phyloP scores from a whole-genome alignment of 2,329 filamentous ascomycete genomes.

The Epichloe scottii region DNA sequence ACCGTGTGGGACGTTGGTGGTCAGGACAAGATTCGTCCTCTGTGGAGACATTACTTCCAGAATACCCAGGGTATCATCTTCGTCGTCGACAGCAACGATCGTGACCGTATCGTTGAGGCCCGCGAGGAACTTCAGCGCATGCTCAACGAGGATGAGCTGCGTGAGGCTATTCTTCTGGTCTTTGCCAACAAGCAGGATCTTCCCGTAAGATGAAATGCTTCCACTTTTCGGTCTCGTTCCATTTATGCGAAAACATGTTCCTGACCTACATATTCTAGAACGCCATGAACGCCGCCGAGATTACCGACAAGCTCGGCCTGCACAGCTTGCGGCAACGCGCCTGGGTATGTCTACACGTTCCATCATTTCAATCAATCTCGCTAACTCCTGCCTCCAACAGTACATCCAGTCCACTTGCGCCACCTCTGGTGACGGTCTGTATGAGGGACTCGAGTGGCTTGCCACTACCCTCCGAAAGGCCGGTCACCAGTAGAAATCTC shows the following conservation, averaged over 20 bases:
- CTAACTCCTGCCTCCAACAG: conserved; percentile 30
- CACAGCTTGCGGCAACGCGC: conserved; percentile 97
- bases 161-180: conserved; percentile 89
- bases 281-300: conserved; percentile 99
- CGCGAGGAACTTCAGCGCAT: conserved; percentile 94
- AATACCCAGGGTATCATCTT: conserved; percentile 99
- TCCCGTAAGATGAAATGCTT: conserved; percentile 50
- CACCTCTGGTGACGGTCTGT: conserved; percentile 97
- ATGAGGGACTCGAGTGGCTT: conserved; percentile 95
- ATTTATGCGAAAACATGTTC: neutral
- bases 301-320: conserved; percentile 99
- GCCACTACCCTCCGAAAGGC: conserved; percentile 72
- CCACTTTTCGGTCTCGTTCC: neutral
- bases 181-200: conserved; percentile 99
- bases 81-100: conserved; percentile 98
- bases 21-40: conserved; percentile 98
- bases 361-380: neutral
- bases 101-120: conserved; percentile 94
- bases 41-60: conserved; percentile 99
- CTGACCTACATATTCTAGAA: conserved; percentile 45
- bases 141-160: conserved; percentile 97
- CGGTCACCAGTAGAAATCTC: conserved; percentile 47
- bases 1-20: conserved; percentile 99
- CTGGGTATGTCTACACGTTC: conserved; percentile 60
- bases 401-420: conserved; percentile 99